Conservation (phyloP, 164 flowering plant genomes). For the Litsea cubeba region DNA sequence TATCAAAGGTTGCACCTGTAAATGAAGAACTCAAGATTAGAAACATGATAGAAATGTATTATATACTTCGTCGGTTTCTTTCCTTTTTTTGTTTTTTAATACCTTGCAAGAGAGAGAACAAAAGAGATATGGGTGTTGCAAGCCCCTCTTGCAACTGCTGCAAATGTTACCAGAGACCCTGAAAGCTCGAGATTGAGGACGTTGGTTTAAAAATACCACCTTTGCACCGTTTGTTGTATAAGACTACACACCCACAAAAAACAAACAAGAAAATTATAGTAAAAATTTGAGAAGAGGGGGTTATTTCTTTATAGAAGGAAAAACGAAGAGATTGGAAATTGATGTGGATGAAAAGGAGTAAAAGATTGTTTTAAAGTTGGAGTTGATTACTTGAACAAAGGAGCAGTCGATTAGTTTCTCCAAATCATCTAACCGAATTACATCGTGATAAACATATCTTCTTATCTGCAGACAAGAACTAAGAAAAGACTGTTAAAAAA, state of each 20-base stretch:
- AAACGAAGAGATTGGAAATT: too few species aligned
- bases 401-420: constrained; percentile 69
- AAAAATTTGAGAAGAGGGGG: too few species aligned
- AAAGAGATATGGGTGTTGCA: constrained; percentile 69
- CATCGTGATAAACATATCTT: constrained; percentile 86
- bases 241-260: constrained; percentile 34
- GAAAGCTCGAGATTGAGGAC: constrained; percentile 55
- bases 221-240: constrained; percentile 72
- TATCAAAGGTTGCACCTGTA: constrained; percentile 51
- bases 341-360: too few species aligned
- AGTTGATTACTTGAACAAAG: constrained; percentile 56
- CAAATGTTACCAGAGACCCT: constrained; percentile 63
- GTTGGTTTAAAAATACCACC: constrained; percentile 70
- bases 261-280: background rate
- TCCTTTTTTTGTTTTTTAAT: background rate
- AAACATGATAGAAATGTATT: constrained; percentile 9
- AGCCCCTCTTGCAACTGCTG: constrained; percentile 55
- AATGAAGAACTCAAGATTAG: background rate
- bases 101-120: constrained; percentile 91
- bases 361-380: background rate
- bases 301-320: too few species aligned
- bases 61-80: background rate
- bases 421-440: constrained; percentile 66
- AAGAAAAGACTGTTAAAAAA: background rate
- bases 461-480: constrained; percentile 40